Conservation (phyloP, 495 filamentous ascomycete genomes). For the Podospora sp. region DNA sequence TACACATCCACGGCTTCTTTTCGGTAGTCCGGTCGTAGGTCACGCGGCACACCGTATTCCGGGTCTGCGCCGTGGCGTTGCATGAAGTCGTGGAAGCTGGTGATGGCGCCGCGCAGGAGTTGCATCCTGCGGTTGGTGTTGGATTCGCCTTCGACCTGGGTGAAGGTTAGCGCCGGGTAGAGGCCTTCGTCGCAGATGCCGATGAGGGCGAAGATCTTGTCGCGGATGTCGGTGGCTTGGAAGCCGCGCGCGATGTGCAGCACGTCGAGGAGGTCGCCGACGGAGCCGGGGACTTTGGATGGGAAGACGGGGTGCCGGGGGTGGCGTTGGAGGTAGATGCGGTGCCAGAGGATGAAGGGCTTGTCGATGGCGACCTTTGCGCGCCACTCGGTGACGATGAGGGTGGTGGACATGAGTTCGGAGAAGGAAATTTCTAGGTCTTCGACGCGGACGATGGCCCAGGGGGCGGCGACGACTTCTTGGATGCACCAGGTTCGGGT, state of each 20-base stretch:
- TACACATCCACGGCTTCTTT: slow-evolving; percentile 2
- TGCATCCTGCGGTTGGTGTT: slow-evolving; percentile 4
- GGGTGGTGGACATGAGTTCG: slow-evolving; percentile 9
- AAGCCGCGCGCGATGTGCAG: slow-evolving; percentile 6
- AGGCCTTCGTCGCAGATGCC: slow-evolving; percentile 8
- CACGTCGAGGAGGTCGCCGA: slow-evolving; percentile 10
- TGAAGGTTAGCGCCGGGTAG: not conserved
- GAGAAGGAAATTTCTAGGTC: slow-evolving; percentile 10
- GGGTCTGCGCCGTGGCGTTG: slow-evolving; percentile 10
- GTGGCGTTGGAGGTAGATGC: slow-evolving; percentile 13
- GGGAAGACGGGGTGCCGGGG: not conserved
- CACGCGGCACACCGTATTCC: not conserved
- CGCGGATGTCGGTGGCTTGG: slow-evolving; percentile 11
- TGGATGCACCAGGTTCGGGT: slow-evolving; percentile 7
- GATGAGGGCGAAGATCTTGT: slow-evolving; percentile 12
- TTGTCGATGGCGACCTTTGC: slow-evolving; percentile 13
- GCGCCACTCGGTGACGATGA: slow-evolving; percentile 10
- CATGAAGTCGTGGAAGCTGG: slow-evolving; percentile 3
- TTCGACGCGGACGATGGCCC: slow-evolving; percentile 3
- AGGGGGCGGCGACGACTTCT: not conserved
- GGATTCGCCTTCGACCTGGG: slow-evolving; percentile 6
- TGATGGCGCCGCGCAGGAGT: not conserved
- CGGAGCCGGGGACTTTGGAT: slow-evolving; percentile 2
- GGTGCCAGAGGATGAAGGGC: slow-evolving; percentile 6
- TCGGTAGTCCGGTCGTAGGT: slow-evolving; percentile 1